Percentiles rank a stretch among this genome's conserved stretches.
phyloP scores from a whole-genome alignment of 2,329 filamentous ascomycete genomes.

The Cladosporium colombiae region DNA sequence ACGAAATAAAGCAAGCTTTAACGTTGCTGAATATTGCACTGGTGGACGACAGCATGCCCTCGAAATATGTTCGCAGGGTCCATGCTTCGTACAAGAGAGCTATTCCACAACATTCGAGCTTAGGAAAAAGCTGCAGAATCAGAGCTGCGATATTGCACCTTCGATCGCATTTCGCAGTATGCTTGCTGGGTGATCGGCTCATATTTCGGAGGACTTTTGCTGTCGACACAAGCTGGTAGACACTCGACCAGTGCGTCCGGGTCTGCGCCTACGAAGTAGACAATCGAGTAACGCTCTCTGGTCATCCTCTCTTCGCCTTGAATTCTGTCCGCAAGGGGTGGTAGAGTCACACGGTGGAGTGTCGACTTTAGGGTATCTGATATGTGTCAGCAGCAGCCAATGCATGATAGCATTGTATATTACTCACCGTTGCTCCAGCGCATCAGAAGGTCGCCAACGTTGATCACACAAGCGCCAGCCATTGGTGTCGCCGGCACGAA shows the following conservation, averaged over 20 bases:
- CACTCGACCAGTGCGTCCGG: slow-evolving; percentile 43
- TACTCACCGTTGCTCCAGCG: slow-evolving; percentile 39
- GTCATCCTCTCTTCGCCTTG: slow-evolving; percentile 33
- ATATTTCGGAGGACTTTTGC: slow-evolving; percentile 40
- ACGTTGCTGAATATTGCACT: neutral
- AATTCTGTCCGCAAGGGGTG: slow-evolving; percentile 29
- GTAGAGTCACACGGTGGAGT: slow-evolving; percentile 43
- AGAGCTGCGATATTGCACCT: slow-evolving; percentile 20
- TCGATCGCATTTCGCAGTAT: slow-evolving; percentile 38
- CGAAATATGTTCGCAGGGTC: neutral
- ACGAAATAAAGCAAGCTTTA: neutral
- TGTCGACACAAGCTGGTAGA: slow-evolving; percentile 38
- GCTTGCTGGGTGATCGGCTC: slow-evolving; percentile 42
- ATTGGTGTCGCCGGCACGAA: slow-evolving; percentile 38
- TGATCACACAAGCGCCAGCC: slow-evolving; percentile 40
- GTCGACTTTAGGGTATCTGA: slow-evolving; percentile 39
- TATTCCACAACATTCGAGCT: neutral
- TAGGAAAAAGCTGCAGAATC: neutral
- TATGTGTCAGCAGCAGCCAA: neutral
- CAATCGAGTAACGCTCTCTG: slow-evolving; percentile 42
- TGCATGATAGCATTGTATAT: neutral
- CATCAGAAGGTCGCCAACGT: slow-evolving; percentile 44
- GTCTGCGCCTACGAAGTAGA: slow-evolving; percentile 44
- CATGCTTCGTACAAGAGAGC: neutral
- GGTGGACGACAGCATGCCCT: neutral